A percentile compares a stretch with the other conserved stretches of the same genome.
Evolutionary conservation across 192 early-diverging fungal species (phyloP).

Genomic region (Backusella tarrabulga): DNA sequence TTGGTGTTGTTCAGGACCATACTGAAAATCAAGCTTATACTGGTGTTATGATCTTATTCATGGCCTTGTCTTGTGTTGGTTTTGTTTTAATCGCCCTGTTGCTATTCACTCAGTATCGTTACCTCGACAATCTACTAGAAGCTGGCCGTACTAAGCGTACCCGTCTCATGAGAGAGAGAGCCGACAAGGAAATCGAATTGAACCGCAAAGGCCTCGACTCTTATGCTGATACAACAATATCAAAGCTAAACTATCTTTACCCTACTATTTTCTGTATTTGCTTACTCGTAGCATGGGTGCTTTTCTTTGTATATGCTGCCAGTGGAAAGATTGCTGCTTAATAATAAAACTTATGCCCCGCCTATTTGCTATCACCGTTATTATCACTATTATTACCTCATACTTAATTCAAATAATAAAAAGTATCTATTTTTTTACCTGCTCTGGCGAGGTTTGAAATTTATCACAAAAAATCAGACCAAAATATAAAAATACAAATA

Average conservation of each 20-base stretch:
- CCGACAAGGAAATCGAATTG: slow-evolving; percentile 17
- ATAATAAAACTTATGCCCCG: too few relatives aligned
- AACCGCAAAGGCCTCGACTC: slow-evolving; percentile 23
- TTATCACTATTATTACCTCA: background rate
- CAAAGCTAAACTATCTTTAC: slow-evolving; percentile 17
- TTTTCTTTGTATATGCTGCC: slow-evolving; percentile 33
- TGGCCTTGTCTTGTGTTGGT: slow-evolving; percentile 20
- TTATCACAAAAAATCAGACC: background rate
- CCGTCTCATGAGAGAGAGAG: slow-evolving; percentile 22
- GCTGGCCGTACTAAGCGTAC: slow-evolving; percentile 18
- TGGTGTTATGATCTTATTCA: slow-evolving; percentile 32
- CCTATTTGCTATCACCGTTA: background rate
- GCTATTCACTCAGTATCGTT: slow-evolving; percentile 14
- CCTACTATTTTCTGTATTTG: slow-evolving; percentile 9
- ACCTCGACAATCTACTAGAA: slow-evolving; percentile 20
- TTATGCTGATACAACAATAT: background rate
- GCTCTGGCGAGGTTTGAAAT: background rate
- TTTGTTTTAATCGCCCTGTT: slow-evolving; percentile 23
- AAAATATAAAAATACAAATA: background rate
- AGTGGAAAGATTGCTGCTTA: slow-evolving; percentile 22
- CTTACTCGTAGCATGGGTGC: slow-evolving; percentile 27
- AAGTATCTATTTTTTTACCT: background rate
- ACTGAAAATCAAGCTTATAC: slow-evolving; percentile 33
- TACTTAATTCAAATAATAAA: background rate
- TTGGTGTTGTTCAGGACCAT: slow-evolving; percentile 59